Percentiles rank a stretch among this genome's conserved stretches.
Evolutionary conservation across 306 rosid species (phyloP).

Genomic region (Quercus agrifolia): DNA sequence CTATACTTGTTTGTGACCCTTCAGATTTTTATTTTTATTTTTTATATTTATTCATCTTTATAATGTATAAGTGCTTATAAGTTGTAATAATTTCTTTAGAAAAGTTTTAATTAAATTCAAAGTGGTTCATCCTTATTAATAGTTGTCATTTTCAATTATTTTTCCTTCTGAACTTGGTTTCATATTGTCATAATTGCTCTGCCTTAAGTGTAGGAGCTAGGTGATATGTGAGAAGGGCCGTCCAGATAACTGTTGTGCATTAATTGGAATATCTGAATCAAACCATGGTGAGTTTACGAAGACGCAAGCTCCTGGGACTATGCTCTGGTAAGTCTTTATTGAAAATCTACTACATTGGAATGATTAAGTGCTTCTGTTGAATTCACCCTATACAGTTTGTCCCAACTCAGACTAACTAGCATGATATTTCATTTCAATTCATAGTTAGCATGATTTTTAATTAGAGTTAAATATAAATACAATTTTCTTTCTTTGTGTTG

Average conservation of each 20-base stretch:
- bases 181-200: constrained; percentile 13
- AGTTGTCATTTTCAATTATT: neutral
- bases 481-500: neutral
- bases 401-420: neutral
- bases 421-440: neutral
- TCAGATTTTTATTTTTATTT: neutral
- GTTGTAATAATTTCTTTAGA: neutral
- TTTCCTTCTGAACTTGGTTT: neutral
- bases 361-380: neutral
- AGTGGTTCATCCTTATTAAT: neutral
- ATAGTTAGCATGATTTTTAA: neutral
- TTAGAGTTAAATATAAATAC: neutral
- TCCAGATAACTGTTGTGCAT: constrained; percentile 13
- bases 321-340: constrained; percentile 60
- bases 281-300: constrained; percentile 91
- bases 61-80: neutral
- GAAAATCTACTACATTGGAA: neutral
- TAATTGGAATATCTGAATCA: constrained; percentile 24
- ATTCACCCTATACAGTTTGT: neutral
- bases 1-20: neutral
- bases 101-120: neutral
- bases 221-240: constrained; percentile 18
- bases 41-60: neutral
- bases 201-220: constrained; percentile 13
- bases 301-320: constrained; percentile 90